Conservation (phyloP, 2,329 filamentous ascomycete species). For the Diaporthe sp. region DNA sequence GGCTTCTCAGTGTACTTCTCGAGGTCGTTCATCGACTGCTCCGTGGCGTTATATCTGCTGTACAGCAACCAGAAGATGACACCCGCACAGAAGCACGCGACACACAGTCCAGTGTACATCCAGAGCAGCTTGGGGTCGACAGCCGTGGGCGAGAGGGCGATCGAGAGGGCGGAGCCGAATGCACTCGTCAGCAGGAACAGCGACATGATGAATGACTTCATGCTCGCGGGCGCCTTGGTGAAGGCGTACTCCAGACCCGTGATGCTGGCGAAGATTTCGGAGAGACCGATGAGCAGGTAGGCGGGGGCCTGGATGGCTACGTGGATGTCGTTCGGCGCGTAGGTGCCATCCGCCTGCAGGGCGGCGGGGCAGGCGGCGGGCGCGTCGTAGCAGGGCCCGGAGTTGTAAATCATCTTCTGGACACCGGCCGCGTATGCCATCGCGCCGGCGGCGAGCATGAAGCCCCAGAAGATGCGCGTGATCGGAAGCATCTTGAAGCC, state of each 20-base stretch:
- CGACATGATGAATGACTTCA: conserved; percentile 41
- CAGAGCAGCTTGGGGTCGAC: conserved; percentile 38
- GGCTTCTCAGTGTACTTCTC: conserved; percentile 36
- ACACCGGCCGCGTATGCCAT: conserved; percentile 38
- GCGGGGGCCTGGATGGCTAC: conserved; percentile 38
- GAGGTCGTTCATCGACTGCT: conserved; percentile 38
- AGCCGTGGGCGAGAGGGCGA: conserved; percentile 37
- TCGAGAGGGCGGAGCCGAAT: conserved; percentile 37
- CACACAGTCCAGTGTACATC: conserved; percentile 37
- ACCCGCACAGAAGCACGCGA: conserved; percentile 34
- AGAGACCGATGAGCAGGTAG: conserved; percentile 38
- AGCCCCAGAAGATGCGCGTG: conserved; percentile 75
- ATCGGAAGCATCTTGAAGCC: conserved; percentile 74
- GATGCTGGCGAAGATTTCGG: conserved; percentile 39
- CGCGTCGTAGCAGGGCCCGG: conserved; percentile 36
- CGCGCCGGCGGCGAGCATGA: conserved; percentile 51
- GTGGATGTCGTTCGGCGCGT: conserved; percentile 35
- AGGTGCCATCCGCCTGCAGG: conserved; percentile 30
- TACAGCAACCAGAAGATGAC: conserved; percentile 36
- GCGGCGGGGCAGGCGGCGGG: conserved; percentile 35
- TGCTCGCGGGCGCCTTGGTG: conserved; percentile 38
- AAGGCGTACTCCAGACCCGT: conserved; percentile 38
- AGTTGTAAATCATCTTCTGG: conserved; percentile 39
- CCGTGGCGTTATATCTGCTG: conserved; percentile 36
- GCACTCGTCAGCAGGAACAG: conserved; percentile 39